Percentiles rank a stretch among this genome's conserved stretches.
These are phyloP conservation scores for Penicillium macrosclerotiorum DNA, from an alignment of 495 filamentous ascomycete genomes.

Conservation along the genomic window DNA sequence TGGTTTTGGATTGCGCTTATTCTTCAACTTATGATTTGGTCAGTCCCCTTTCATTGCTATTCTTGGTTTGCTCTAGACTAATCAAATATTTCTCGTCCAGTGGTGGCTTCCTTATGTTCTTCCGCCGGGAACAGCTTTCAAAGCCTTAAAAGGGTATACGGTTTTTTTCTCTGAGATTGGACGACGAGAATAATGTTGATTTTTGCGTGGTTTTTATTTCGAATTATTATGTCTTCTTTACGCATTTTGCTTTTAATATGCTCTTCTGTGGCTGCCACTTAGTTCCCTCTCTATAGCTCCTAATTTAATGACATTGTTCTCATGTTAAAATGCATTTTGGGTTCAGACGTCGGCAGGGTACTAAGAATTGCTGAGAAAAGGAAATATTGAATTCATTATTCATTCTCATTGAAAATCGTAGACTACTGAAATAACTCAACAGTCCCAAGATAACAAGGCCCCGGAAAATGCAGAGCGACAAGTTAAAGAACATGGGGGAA, in stretches of 20 bases:
- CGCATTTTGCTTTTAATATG: not conserved
- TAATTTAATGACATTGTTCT: constrained; percentile 12
- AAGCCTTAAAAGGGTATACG: constrained; percentile 54
- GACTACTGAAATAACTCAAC: constrained; percentile 10
- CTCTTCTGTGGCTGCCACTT: not conserved
- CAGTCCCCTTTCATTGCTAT: constrained; percentile 10
- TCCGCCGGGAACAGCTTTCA: constrained; percentile 67
- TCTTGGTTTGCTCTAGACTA: not conserved
- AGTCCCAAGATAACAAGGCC: constrained; percentile 14
- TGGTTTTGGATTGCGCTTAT: constrained; percentile 67
- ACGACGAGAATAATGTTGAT: not conserved
- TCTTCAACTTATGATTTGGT: constrained; percentile 62
- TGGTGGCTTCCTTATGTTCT: constrained; percentile 65
- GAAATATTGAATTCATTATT: constrained; percentile 19
- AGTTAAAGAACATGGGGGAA: constrained; percentile 19
- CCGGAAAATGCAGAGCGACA: constrained; percentile 7
- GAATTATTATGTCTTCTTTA: not conserved
- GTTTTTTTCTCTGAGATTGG: not conserved
- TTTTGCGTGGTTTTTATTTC: too few species aligned
- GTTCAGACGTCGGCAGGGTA: too few species aligned
- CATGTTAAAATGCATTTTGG: not conserved
- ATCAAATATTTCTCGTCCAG: constrained; percentile 18
- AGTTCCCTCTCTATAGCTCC: constrained; percentile 1
- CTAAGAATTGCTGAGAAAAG: not conserved
- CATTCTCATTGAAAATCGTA: constrained; percentile 29